Evolutionary conservation across 2,329 filamentous ascomycete species (phyloP), one percentile per base, ranked within the genome.

Genomic region (Magnaporthales sp.): DNA sequence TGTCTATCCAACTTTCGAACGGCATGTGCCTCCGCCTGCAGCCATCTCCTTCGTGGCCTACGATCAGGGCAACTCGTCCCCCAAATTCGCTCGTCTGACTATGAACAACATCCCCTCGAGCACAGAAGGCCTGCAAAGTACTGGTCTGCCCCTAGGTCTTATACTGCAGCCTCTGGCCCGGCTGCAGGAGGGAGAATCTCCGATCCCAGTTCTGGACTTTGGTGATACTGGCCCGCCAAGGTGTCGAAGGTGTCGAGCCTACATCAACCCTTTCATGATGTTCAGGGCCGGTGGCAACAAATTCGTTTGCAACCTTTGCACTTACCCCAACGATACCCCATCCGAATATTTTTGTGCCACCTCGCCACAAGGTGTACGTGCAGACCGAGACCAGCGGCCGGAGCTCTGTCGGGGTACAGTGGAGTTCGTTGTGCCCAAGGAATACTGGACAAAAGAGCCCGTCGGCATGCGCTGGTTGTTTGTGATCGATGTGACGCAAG

Each of bases 201-300:
- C 92, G 1, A 89, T 99, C 66, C 95, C 95, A 0, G 90, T 99
- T 4, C 84, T 99, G 27, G 95, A 99, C 78, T 99, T 98, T 82
- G 95, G 95, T 63, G 93, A 97, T 58, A 80, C 81, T 54, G 95
- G 95, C 0, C 95, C 95, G 56, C 95, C 95, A 26, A 87, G 95
- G 76, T 99, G 95, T 78, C 88, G 92, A 73, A 86, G 95, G 79
- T 99, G 95, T 81, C 86, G 95, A 75, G 91, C 94, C 15, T 99
- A 99, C 79, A 96, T 99, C 80, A 99, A 99, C 75, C 95, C 95
- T 1, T 99, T 99, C 76, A 98, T 99, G 95, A 91, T 93, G 75
- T 99, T 99, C 83, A 87, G 91, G 68, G 90, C 91, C 19, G 94
- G 94, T 51, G 95, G 95, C 67, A 97, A 94, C 80, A 97, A 96